phyloP scores from a whole-genome alignment of 495 filamentous ascomycete species.

The Staphylotrichum tortipilum region DNA sequence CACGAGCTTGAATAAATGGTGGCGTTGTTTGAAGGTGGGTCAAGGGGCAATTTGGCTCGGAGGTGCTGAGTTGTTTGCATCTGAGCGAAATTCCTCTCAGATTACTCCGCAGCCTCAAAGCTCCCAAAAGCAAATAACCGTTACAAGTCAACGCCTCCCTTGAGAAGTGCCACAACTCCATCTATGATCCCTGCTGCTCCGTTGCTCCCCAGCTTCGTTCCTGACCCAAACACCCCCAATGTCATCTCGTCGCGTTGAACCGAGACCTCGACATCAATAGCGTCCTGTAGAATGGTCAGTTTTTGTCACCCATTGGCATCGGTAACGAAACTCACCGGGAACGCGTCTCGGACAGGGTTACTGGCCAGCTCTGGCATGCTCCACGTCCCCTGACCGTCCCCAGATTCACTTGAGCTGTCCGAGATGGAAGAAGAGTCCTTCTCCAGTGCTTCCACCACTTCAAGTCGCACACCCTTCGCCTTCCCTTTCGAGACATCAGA shows the following conservation, averaged over 20 bases:
- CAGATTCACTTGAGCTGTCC: not conserved
- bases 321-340: conserved; percentile 24
- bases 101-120: too few relatives aligned
- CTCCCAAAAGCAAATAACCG: too few relatives aligned
- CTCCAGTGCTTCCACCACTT: not conserved
- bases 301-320: too few relatives aligned
- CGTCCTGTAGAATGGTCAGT: conserved; percentile 29
- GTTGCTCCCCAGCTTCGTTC: conserved; percentile 1
- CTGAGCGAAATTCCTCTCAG: too few relatives aligned
- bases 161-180: too few relatives aligned
- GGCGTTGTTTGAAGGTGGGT: not conserved
- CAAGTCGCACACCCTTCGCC: not conserved
- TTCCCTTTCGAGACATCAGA: too few relatives aligned
- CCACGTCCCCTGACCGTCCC: too few relatives aligned
- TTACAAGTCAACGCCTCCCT: too few relatives aligned
- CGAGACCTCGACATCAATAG: conserved; percentile 48
- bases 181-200: conserved; percentile 3
- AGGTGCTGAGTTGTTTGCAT: too few relatives aligned
- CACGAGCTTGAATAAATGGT: not conserved
- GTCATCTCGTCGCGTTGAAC: conserved; percentile 37
- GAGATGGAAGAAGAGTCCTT: not conserved
- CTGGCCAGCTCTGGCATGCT: not conserved
- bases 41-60: too few relatives aligned
- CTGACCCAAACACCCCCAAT: conserved; percentile 45
- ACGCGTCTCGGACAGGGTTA: conserved; percentile 24